phyloP scores from a whole-genome alignment of 805 yeast genomes.

The Saturnispora mendoncae region DNA sequence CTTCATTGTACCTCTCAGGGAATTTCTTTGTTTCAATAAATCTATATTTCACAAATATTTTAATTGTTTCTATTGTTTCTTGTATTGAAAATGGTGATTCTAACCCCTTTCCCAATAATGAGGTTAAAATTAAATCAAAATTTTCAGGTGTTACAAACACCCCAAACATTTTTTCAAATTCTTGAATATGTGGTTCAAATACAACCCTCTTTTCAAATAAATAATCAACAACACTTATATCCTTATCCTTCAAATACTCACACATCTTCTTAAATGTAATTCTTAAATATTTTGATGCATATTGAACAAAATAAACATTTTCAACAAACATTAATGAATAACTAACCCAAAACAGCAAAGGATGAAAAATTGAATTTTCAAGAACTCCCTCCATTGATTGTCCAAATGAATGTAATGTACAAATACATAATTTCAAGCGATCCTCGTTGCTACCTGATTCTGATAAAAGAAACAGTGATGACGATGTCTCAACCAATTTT shows the following conservation, averaged over 20 bases:
- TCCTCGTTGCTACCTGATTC: neutral
- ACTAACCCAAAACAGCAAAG: constrained; percentile 43
- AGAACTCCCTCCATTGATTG: constrained; percentile 43
- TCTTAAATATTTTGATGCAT: constrained; percentile 29
- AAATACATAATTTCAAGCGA: constrained; percentile 20
- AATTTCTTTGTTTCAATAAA: constrained; percentile 26
- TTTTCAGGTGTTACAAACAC: constrained; percentile 35
- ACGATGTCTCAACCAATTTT: constrained; percentile 18
- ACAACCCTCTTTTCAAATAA: constrained; percentile 26
- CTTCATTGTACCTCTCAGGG: neutral
- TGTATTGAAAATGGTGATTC: constrained; percentile 48
- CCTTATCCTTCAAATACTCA: constrained; percentile 24
- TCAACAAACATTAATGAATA: constrained; percentile 20
- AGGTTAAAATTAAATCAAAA: constrained; percentile 43
- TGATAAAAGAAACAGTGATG: constrained; percentile 1
- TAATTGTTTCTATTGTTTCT: constrained; percentile 38
- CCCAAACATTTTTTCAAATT: constrained; percentile 36
- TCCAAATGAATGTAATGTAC: constrained; percentile 37
- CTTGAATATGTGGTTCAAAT: constrained; percentile 34
- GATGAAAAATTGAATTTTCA: constrained; percentile 35
- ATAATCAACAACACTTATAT: constrained; percentile 25
- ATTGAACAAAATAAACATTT: constrained; percentile 24
- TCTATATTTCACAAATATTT: constrained; percentile 35
- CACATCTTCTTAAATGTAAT: constrained; percentile 29
- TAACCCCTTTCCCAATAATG: constrained; percentile 46